Percentiles rank a stretch among this genome's conserved stretches.
phyloP scores from a whole-genome alignment of 1,284 basidiomycete genomes.

The Xerocomus nothofagi region DNA sequence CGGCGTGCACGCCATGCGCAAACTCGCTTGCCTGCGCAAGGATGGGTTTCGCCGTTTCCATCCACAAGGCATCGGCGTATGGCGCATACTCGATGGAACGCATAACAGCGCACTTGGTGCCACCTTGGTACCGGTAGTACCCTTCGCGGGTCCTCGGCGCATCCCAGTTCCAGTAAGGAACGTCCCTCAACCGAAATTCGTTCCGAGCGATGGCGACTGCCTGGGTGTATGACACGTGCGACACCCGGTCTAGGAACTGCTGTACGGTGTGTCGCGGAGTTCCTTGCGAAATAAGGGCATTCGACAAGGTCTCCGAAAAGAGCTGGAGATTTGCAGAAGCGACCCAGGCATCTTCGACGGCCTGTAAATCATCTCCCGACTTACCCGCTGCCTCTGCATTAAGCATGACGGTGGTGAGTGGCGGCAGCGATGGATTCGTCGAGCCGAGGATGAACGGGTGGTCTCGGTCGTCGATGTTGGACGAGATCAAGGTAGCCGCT shows the following conservation, averaged over 20 bases:
- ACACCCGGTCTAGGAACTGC: slow-evolving; percentile 61
- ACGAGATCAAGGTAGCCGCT: slow-evolving; percentile 94
- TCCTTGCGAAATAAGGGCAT: slow-evolving; percentile 71
- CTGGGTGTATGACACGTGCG: slow-evolving; percentile 66
- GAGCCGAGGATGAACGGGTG: slow-evolving; percentile 95
- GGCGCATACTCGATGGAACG: slow-evolving; percentile 93
- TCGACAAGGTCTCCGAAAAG: slow-evolving; percentile 75
- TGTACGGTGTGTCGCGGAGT: slow-evolving; percentile 46
- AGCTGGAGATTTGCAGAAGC: slow-evolving; percentile 74
- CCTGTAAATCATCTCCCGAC: slow-evolving; percentile 79
- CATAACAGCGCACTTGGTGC: slow-evolving; percentile 92
- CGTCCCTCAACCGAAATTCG: slow-evolving; percentile 73
- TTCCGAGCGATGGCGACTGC: slow-evolving; percentile 79
- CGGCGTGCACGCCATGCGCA: slow-evolving; percentile 82
- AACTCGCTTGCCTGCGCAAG: slow-evolving; percentile 93
- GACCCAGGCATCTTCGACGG: slow-evolving; percentile 88
- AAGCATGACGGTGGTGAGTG: slow-evolving; percentile 82
- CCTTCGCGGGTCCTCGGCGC: slow-evolving; percentile 92
- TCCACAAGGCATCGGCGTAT: slow-evolving; percentile 91
- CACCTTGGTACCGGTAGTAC: slow-evolving; percentile 96
- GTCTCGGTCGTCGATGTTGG: slow-evolving; percentile 96
- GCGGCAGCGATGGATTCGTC: slow-evolving; percentile 70
- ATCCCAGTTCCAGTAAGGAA: slow-evolving; percentile 92
- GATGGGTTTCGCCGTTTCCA: slow-evolving; percentile 99
- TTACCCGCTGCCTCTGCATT: slow-evolving; percentile 83